Evolutionary conservation across 306 rosid genomes (phyloP).

Genomic region (Pterocarpus santalinus): DNA sequence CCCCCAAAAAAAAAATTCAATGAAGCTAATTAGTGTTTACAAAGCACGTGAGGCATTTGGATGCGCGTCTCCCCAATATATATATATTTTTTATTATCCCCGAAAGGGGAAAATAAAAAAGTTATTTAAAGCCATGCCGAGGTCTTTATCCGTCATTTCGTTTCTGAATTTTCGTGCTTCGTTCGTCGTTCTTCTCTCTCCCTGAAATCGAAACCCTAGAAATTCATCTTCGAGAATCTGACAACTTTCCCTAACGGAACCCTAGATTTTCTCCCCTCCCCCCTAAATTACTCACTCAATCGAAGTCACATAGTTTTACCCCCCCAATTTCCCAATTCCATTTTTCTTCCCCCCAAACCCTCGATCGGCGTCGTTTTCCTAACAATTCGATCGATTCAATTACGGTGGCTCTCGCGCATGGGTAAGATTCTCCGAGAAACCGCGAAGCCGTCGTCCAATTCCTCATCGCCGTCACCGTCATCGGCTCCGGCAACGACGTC

Average conservation of each 20-base stretch:
- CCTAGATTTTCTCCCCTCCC: conserved; percentile 63
- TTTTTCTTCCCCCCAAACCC: background rate
- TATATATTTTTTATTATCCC: background rate
- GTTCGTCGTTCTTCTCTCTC: background rate
- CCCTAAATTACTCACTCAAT: conserved; percentile 27
- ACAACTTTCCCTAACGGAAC: conserved; percentile 32
- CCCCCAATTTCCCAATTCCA: conserved; percentile 25
- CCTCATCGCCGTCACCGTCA: conserved; percentile 49
- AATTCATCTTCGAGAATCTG: conserved; percentile 44
- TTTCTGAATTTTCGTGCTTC: background rate
- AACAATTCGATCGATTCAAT: conserved; percentile 7
- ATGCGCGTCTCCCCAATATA: too few species aligned
- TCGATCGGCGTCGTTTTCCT: conserved; percentile 44
- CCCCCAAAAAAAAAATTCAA: too few species aligned
- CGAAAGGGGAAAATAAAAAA: background rate
- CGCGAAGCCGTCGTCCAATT: conserved; percentile 59
- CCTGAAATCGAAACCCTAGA: conserved; percentile 49
- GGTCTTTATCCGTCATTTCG: background rate
- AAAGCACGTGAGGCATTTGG: too few species aligned
- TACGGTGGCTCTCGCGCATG: conserved; percentile 62
- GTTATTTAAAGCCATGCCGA: background rate
- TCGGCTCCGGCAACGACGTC: conserved; percentile 63
- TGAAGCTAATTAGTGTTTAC: too few species aligned
- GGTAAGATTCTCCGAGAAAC: conserved; percentile 75
- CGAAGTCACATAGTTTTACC: background rate